These are phyloP conservation scores for Cokeromyces recurvatus DNA, from an alignment of 371 early-diverging fungal genomes.

Conservation along the genomic window DNA sequence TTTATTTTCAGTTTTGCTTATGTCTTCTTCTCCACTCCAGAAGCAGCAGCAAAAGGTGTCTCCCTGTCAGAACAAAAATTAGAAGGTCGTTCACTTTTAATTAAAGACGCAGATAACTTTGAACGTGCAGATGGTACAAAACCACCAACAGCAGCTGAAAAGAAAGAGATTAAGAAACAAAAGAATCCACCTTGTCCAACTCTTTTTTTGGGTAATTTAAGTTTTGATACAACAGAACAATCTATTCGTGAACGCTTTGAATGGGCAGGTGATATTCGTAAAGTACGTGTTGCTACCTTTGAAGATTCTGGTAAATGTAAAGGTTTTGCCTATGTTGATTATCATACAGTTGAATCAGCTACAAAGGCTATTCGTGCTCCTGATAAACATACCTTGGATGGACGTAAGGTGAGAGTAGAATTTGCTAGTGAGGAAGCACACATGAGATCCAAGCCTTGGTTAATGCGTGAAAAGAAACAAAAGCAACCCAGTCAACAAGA, in stretches of 20 bases:
- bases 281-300: conserved; percentile 68
- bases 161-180: conserved; percentile 38
- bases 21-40: conserved; percentile 58
- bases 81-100: conserved; percentile 61
- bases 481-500: not conserved
- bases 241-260: conserved; percentile 57
- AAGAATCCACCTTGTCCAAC: conserved; percentile 67
- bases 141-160: conserved; percentile 31
- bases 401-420: conserved; percentile 41
- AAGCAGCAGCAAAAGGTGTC: conserved; percentile 53
- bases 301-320: conserved; percentile 74
- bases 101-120: conserved; percentile 62
- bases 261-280: conserved; percentile 60
- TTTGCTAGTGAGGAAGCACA: conserved; percentile 58
- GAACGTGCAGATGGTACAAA: conserved; percentile 43
- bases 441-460: conserved; percentile 50
- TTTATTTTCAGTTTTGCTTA: conserved; percentile 56
- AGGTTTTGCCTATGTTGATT: conserved; percentile 71
- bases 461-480: conserved; percentile 37
- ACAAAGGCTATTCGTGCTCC: conserved; percentile 58
- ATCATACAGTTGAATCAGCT: conserved; percentile 56
- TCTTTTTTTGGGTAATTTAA: conserved; percentile 80
- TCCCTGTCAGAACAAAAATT: conserved; percentile 55
- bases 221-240: conserved; percentile 64
- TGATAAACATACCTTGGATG: conserved; percentile 39